A percentile compares a stretch with the other conserved stretches of the same genome.
These are phyloP conservation scores for Populus pruinosa DNA, from an alignment of 345 rosid species.

Conservation along the genomic window DNA sequence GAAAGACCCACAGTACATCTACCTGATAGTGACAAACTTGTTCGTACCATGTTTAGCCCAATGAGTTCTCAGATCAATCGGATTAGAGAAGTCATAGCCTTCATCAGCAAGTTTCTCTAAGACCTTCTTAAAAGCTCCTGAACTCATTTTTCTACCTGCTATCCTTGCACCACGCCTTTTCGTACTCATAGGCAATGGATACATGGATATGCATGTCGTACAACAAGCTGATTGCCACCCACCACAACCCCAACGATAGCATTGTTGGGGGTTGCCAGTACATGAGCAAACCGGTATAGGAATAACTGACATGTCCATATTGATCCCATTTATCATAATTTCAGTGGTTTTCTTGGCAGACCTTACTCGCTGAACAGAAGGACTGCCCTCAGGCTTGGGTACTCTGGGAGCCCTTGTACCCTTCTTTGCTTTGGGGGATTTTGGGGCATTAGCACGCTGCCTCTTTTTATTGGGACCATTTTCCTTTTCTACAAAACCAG, in stretches of 20 bases:
- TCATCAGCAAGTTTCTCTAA: conserved; percentile 93
- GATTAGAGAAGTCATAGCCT: conserved; percentile 67
- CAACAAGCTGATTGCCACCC: conserved; percentile 99
- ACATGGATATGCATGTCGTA: conserved; percentile 77
- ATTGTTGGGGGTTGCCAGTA: conserved; percentile 85
- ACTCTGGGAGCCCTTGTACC: conserved; percentile 38
- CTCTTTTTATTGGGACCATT: conserved; percentile 57
- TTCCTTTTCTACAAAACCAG: conserved; percentile 33
- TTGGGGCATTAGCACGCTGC: conserved; percentile 41
- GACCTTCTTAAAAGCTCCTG: conserved; percentile 94
- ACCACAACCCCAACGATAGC: conserved; percentile 97
- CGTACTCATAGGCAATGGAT: conserved; percentile 94
- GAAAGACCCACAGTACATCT: conserved; percentile 28
- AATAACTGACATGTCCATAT: conserved; percentile 75
- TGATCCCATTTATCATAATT: conserved; percentile 72
- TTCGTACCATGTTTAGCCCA: conserved; percentile 99
- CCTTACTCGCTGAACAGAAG: conserved; percentile 52
- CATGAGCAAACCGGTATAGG: conserved; percentile 88
- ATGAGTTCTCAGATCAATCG: conserved; percentile 82
- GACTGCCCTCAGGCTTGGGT: conserved; percentile 53
- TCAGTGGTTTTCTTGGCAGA: conserved; percentile 75
- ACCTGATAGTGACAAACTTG: conserved; percentile 97
- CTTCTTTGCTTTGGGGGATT: conserved; percentile 68
- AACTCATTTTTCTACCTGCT: conserved; percentile 97
- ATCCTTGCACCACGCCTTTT: conserved; percentile 91